Evolutionary conservation across 352 stramenopile species (phyloP).

Genomic region (Globisporangium barbulae): DNA sequence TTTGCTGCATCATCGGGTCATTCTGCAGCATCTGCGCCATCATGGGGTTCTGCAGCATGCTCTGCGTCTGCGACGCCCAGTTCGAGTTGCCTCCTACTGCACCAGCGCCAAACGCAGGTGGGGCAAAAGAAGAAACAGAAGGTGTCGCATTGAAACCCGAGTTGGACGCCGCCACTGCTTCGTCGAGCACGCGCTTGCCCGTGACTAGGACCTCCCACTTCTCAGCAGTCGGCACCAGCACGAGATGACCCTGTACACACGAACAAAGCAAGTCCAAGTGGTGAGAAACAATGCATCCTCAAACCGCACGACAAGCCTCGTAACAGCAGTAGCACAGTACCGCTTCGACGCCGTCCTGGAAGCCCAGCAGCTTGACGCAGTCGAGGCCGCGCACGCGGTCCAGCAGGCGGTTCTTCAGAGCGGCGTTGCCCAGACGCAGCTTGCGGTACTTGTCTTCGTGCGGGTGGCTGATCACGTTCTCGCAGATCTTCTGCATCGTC

Average conservation of each 20-base stretch:
- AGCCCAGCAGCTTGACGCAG: slow-evolving; percentile 63
- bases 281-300: background rate
- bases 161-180: slow-evolving; percentile 17
- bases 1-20: slow-evolving; percentile 78
- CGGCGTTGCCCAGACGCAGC: slow-evolving; percentile 63
- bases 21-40: slow-evolving; percentile 65
- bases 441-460: slow-evolving; percentile 80
- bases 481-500: slow-evolving; percentile 80
- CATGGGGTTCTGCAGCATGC: slow-evolving; percentile 73
- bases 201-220: slow-evolving; percentile 73
- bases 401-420: slow-evolving; percentile 60
- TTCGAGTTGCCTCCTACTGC: slow-evolving; percentile 14
- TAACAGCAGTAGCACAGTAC: slow-evolving; percentile 19
- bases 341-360: slow-evolving; percentile 64
- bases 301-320: background rate
- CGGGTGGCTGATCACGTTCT: slow-evolving; percentile 72
- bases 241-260: slow-evolving; percentile 41
- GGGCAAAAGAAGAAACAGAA: slow-evolving; percentile 11
- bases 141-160: slow-evolving; percentile 17
- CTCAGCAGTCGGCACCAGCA: slow-evolving; percentile 66
- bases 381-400: slow-evolving; percentile 53
- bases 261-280: background rate
- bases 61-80: slow-evolving; percentile 55
- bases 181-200: slow-evolving; percentile 66
- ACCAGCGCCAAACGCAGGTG: background rate